Evolutionary conservation across 306 rosid species (phyloP), one percentile per base, ranked within the genome.

Genomic region (Amphicarpaea edgeworthii): DNA sequence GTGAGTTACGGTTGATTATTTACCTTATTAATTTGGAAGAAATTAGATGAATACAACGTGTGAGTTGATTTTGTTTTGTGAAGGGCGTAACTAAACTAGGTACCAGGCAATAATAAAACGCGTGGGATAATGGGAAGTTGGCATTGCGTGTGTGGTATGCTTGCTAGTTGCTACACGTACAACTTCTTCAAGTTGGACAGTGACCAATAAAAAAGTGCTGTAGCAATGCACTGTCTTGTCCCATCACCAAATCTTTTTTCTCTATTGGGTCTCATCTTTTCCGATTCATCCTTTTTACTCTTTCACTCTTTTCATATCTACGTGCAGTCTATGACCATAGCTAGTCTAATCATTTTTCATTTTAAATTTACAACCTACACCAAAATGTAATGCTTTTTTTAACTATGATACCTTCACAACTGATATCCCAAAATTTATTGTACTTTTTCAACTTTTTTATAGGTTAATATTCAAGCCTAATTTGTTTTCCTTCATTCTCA

Each of bases 221-320:
- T 74, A 54, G 72, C 42, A 51, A 14, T 72, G 19, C 76, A 53
- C 1, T 38, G 80, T 84, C 82, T 78, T 12, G 86, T 90, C 84
- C 59, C 81, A 60, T 88, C 85, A 28, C 7, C 30, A 77, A 38
- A 68, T 53, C 15, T 42, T 64, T 42, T 64, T 40, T 17, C 20
- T 19, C 10, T 12, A 12, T 5, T 8, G 73, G 87, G 86, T 2
- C 87, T 70, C 66, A 76, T 21, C 12, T 54, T 34, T 59, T 58
- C 16, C 26, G 53, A 76, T 84, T 79, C 78, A 2, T 71, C 75
- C 24, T 78, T 42, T 42, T 72, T 23, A 72, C 77, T 40, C 66
- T 24, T 24, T n/a, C n/a, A n/a, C n/a, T n/a, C n/a, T n/a, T n/a
- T n/a, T n/a, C n/a, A n/a, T n/a, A n/a, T n/a, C n/a, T n/a, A n/a